phyloP scores from a whole-genome alignment of 805 yeast genomes.

The Scheffersomyces lignosus region DNA sequence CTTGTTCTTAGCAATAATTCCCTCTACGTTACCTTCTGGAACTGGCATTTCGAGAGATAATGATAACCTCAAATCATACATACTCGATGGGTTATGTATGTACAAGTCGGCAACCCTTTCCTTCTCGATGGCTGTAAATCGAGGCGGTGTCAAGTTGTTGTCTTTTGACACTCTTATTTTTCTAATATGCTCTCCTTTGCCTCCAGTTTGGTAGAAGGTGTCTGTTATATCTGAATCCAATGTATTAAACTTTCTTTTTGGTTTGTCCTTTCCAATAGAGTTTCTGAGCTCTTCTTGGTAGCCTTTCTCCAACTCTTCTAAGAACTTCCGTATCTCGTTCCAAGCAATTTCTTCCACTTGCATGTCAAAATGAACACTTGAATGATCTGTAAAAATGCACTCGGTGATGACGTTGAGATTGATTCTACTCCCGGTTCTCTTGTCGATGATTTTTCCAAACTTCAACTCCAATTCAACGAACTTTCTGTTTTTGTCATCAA shows the following conservation, averaged over 20 bases:
- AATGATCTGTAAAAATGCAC: constrained; percentile 55
- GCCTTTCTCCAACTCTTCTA: constrained; percentile 53
- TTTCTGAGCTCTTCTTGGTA: constrained; percentile 43
- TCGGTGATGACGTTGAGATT: constrained; percentile 70
- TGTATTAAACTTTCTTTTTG: constrained; percentile 54
- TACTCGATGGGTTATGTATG: constrained; percentile 71
- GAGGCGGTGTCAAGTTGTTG: constrained; percentile 54
- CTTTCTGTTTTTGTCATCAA: constrained; percentile 54
- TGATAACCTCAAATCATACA: constrained; percentile 75
- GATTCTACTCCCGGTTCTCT: constrained; percentile 59
- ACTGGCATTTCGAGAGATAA: constrained; percentile 77
- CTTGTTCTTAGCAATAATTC: constrained; percentile 46
- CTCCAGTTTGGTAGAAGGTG: constrained; percentile 59
- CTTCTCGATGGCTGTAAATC: constrained; percentile 73
- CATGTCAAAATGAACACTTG: constrained; percentile 59
- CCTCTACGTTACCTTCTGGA: constrained; percentile 55
- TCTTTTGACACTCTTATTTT: constrained; percentile 68
- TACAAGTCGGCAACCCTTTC: constrained; percentile 70
- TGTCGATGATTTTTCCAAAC: constrained; percentile 69
- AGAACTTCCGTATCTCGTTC: constrained; percentile 53
- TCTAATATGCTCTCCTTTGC: constrained; percentile 64
- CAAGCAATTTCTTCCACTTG: constrained; percentile 66
- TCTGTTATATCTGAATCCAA: constrained; percentile 66
- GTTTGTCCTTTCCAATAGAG: constrained; percentile 14
- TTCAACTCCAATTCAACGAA: constrained; percentile 71